A percentile compares a stretch with the other conserved stretches of the same genome.
Conservation (phyloP, 2,329 filamentous ascomycete species). For the Rhexocercosporidium sp. region DNA sequence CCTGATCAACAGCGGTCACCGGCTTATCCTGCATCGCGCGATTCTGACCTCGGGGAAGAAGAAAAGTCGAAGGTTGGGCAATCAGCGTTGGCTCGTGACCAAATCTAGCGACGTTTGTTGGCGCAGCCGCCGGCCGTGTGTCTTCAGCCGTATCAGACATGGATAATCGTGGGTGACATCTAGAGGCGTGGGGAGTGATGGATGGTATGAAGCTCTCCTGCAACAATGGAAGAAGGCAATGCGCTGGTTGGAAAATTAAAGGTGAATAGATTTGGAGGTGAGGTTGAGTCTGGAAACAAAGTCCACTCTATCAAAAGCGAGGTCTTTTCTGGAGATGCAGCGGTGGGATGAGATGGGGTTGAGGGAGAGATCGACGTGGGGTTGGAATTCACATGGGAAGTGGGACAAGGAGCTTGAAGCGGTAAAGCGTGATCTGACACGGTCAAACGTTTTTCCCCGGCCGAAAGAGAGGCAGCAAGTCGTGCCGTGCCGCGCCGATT, state of each 20-base stretch:
- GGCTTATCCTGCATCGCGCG: constrained; percentile 44
- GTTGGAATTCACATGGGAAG: constrained; percentile 27
- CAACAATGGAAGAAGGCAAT: background rate
- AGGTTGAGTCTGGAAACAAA: background rate
- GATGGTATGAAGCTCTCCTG: background rate
- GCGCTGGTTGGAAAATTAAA: background rate
- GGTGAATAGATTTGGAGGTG: background rate
- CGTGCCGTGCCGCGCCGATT: background rate
- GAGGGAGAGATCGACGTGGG: constrained; percentile 28
- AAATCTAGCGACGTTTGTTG: constrained; percentile 38
- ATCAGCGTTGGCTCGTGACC: constrained; percentile 41
- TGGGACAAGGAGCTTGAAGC: background rate
- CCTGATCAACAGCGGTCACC: constrained; percentile 70
- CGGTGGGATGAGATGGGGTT: background rate
- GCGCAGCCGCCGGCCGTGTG: constrained; percentile 37
- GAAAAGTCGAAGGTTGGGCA: constrained; percentile 45
- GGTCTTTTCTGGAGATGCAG: constrained; percentile 5
- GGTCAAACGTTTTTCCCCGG: constrained; percentile 8
- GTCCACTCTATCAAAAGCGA: constrained; percentile 13
- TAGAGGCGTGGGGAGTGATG: constrained; percentile 2
- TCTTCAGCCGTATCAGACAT: constrained; percentile 44
- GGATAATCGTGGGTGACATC: constrained; percentile 31
- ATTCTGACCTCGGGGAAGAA: constrained; percentile 41
- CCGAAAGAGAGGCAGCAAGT: background rate
- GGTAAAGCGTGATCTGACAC: background rate